Percentiles rank a stretch among this genome's conserved stretches.
phyloP scores from a whole-genome alignment of 2,329 filamentous ascomycete genomes.

The Fusarium falciforme region DNA sequence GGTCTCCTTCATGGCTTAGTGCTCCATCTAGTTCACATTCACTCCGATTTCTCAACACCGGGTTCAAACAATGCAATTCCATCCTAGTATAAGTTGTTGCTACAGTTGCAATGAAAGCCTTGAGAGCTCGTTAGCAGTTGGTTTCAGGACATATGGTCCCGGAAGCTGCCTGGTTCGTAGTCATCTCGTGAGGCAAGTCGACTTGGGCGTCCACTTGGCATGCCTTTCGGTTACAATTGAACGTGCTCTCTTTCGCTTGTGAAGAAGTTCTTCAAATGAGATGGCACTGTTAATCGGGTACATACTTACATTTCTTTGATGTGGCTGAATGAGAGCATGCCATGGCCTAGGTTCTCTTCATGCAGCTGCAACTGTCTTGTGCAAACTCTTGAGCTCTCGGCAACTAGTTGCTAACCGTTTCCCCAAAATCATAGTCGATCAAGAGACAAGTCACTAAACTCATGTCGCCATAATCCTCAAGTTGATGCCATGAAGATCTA shows the following conservation, averaged over 20 bases:
- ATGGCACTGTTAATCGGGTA: background rate
- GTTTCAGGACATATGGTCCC: background rate
- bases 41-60: background rate
- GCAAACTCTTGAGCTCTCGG: background rate
- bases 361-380: background rate
- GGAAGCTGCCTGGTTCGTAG: background rate
- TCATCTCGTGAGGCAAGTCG: constrained; percentile 40
- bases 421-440: background rate
- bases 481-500: background rate
- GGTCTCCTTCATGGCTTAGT: background rate
- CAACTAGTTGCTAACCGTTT: background rate
- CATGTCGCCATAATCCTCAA: constrained; percentile 2
- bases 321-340: background rate
- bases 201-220: background rate
- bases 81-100: background rate
- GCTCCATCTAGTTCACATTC: background rate
- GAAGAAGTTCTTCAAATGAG: background rate
- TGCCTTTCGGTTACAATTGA: background rate
- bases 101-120: no score
- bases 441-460: background rate
- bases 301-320: background rate
- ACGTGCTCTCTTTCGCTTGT: background rate
- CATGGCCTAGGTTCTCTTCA: background rate
- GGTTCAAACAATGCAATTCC: background rate
- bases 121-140: background rate